These are phyloP conservation scores for Tephrocybe rancida DNA, from an alignment of 768 basidiomycete species.

Conservation along the genomic window DNA sequence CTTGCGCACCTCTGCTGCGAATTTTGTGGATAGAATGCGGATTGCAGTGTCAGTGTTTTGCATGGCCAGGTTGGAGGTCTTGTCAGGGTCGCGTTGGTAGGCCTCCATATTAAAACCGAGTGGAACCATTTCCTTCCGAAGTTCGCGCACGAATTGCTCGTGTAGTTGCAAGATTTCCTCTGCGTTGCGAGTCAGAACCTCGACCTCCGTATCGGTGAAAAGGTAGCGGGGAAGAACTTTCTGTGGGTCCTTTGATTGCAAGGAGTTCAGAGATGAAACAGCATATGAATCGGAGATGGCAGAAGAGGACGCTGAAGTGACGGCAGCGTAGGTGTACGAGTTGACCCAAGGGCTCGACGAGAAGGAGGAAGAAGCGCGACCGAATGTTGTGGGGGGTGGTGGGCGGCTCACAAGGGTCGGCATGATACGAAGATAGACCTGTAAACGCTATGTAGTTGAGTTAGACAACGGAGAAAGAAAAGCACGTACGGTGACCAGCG, in stretches of 20 bases:
- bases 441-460: neutral
- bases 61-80: constrained; percentile 21
- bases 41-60: constrained; percentile 47
- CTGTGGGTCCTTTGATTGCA: constrained; percentile 23
- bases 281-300: constrained; percentile 26
- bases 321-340: constrained; percentile 37
- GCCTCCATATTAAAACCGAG: constrained; percentile 49
- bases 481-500: constrained; percentile 69
- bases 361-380: constrained; percentile 44
- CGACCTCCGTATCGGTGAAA: constrained; percentile 60
- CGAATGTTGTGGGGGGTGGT: constrained; percentile 38
- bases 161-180: constrained; percentile 69
- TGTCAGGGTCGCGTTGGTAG: constrained; percentile 19
- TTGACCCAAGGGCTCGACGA: constrained; percentile 47
- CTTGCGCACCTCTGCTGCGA: constrained; percentile 54
- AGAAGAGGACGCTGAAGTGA: constrained; percentile 22
- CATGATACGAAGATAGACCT: constrained; percentile 66
- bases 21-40: constrained; percentile 53
- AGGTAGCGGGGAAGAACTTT: constrained; percentile 47
- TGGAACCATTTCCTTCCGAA: constrained; percentile 50
- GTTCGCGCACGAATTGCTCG: constrained; percentile 61
- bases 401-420: constrained; percentile 48
- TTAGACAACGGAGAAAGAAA: constrained; percentile 3
- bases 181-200: constrained; percentile 65
- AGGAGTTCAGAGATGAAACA: constrained; percentile 18